A percentile compares a stretch with the other conserved stretches of the same genome.
Conservation (phyloP, 2,329 filamentous ascomycete genomes). For the Pyricularia pennisetigena region DNA sequence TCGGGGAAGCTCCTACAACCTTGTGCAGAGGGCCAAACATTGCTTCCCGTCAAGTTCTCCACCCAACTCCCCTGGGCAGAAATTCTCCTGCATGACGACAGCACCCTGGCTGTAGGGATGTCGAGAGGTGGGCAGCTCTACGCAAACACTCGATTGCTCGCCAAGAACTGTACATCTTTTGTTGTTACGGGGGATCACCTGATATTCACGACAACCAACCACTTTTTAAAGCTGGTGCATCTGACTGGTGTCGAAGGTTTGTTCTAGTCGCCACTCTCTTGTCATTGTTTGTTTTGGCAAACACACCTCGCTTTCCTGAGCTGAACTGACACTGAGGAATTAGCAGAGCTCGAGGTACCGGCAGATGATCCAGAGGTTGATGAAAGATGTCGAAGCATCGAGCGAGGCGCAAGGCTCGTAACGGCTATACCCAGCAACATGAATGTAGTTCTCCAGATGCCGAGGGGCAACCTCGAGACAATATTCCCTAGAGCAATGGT, state of each 20-base stretch:
- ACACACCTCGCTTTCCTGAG: not conserved
- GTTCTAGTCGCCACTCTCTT: constrained; percentile 9
- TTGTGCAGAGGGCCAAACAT: constrained; percentile 19
- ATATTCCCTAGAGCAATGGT: constrained; percentile 91
- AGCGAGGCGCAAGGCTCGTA: constrained; percentile 78
- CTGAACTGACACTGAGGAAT: not conserved
- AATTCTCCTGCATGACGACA: constrained; percentile 29
- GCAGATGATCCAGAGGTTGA: constrained; percentile 84
- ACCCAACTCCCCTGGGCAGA: constrained; percentile 43
- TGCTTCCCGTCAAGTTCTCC: constrained; percentile 28
- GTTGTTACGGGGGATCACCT: constrained; percentile 71
- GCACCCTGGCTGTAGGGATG: constrained; percentile 48
- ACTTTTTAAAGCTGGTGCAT: constrained; percentile 91
- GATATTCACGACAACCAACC: constrained; percentile 85
- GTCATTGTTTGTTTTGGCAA: not conserved
- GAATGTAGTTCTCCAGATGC: constrained; percentile 85
- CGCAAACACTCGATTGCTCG: constrained; percentile 62
- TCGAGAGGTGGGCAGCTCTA: constrained; percentile 70
- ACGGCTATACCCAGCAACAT: constrained; percentile 85
- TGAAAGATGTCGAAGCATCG: constrained; percentile 84
- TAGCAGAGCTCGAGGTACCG: constrained; percentile 67
- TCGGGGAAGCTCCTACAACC: constrained; percentile 34
- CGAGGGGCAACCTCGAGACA: constrained; percentile 88
- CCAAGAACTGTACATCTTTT: constrained; percentile 89
- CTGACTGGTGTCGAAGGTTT: constrained; percentile 56